Base-by-base conservation (phyloP, 1,284 basidiomycete species). In the Cystobasidiaceae sp. region DNA sequence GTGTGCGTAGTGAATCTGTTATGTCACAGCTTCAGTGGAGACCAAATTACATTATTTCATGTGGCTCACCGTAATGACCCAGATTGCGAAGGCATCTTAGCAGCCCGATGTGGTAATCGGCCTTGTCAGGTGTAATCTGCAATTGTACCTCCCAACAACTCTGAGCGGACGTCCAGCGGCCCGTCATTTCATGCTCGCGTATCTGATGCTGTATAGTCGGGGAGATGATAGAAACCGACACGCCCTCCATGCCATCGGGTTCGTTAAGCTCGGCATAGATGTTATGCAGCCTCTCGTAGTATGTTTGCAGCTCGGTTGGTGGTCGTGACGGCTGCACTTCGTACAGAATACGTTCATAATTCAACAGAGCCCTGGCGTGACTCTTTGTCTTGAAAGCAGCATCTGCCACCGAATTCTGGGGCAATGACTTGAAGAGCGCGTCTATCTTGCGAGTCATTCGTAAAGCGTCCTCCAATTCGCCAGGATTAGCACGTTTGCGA, bases 131-230 rank as follows among this genome's bases (percentile, higher is more conserved):
- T 28, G 85, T 84, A 69, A 90, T 86, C 75, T 97, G 94, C 23
- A 99, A 80, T 50, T 88, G 84, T n/a, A 98, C 88, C 78, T 99
- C 96, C 96, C 96, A 99, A 72, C 96, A 99, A 74, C 94, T 97
- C 77, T 98, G 96, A 4, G 96, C 96, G 3, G 93, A 89, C 0
- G 96, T 98, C 96, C 96, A 99, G 44, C 87, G 83, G 3, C 96
- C 96, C 0, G 90, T 97, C 71, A 89, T 96, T 77, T 99, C 96
- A 74, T 99, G 96, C 73, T 98, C 90, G 49, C 96, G 86, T 67
- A 99, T 98, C 77, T 97, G 93, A 77, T 97, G 91, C 71, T 97
- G 91, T 52, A 98, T 78, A 1, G 90, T 90, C 0, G 96, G 96
- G 0, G 89, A 85, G 13, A 97, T 80, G 65, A 99, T 90, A 68